Evolutionary conservation across 768 basidiomycete genomes (phyloP).

Genomic region (Xerocomellus amylosporus): DNA sequence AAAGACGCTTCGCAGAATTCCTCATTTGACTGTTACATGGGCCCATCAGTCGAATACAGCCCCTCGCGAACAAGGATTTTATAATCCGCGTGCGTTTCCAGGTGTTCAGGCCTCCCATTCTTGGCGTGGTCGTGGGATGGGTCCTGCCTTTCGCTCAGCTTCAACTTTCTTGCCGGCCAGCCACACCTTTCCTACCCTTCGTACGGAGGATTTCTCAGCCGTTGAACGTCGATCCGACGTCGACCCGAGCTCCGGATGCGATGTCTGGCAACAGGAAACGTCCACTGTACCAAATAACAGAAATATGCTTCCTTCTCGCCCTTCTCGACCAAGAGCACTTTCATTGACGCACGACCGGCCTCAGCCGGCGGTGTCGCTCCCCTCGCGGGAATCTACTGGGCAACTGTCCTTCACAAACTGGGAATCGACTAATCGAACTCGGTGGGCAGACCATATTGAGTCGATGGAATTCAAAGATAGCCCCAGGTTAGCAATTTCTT

Average conservation of each 20-base stretch:
- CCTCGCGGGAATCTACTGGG: slow-evolving; percentile 29
- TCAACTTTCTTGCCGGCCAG: slow-evolving; percentile 19
- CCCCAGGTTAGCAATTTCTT: slow-evolving; percentile 13
- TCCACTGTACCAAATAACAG: background rate
- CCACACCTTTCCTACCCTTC: slow-evolving; percentile 14
- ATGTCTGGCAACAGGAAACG: slow-evolving; percentile 16
- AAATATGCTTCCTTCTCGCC: slow-evolving; percentile 4
- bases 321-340: slow-evolving; percentile 28
- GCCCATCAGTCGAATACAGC: slow-evolving; percentile 54
- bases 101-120: slow-evolving; percentile 6
- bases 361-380: slow-evolving; percentile 13
- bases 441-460: slow-evolving; percentile 18
- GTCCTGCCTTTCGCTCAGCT: slow-evolving; percentile 8
- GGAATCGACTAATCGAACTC: slow-evolving; percentile 24
- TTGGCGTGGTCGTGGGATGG: slow-evolving; percentile 20
- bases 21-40: slow-evolving; percentile 77
- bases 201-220: background rate
- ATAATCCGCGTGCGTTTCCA: slow-evolving; percentile 12
- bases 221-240: background rate
- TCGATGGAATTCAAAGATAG: slow-evolving; percentile 9
- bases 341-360: slow-evolving; percentile 30
- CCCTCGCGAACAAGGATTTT: slow-evolving; percentile 16
- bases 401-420: slow-evolving; percentile 27
- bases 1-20: slow-evolving; percentile 66
- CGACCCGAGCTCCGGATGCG: background rate